Base-by-base conservation (phyloP, 73 alveolate species). In the Paramecium primaurelia region DNA sequence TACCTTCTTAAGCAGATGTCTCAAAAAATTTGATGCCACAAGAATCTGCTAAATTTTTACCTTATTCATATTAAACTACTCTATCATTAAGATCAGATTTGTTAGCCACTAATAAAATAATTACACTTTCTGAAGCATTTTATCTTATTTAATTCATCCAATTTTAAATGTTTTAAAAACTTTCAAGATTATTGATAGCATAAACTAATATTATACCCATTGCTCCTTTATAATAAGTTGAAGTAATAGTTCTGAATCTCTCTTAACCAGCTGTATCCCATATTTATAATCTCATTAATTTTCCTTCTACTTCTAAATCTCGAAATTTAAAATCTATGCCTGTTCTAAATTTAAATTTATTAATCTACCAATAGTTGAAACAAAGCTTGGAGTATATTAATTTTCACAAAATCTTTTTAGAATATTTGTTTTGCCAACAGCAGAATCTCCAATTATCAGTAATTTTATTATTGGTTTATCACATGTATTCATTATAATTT, bases 181-280 rank as follows among this genome's bases (percentile, higher is more conserved):
- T 71, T 32, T 89, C 88, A 60, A 83, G 86, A 45, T 89, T 83
- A 16, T 77, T 89, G 30, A 96, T 97, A 42, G 93, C 98, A 92
- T 95, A 97, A 16, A 95, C 99, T 51, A 97, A 90, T 30, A 97
- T 93, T 47, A 97, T 97, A 22, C 99, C 99, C 98, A 95, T 95
- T 18, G 99, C 99, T 25, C 99, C 98, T 92, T 95, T 97, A 92
- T 97, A 97, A 87, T 96, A 97, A n/a, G 98, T 96, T 92, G 94
- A 94, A 32, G 99, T 96, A 54, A 97, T 95, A 9, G 98, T 97
- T 88, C 96, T 88, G 93, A 95, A 97, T 34, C 99, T 73, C 58
- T 97, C 99, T 86, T 97, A 95, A 59, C 99, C 99, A 25, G 99
- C 99, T 25, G 99, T 97, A 93, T 96, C 99, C 99, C 99, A 97